Evolutionary conservation across 1,284 basidiomycete genomes (phyloP).

Genomic region (Xanthoconium separans): DNA sequence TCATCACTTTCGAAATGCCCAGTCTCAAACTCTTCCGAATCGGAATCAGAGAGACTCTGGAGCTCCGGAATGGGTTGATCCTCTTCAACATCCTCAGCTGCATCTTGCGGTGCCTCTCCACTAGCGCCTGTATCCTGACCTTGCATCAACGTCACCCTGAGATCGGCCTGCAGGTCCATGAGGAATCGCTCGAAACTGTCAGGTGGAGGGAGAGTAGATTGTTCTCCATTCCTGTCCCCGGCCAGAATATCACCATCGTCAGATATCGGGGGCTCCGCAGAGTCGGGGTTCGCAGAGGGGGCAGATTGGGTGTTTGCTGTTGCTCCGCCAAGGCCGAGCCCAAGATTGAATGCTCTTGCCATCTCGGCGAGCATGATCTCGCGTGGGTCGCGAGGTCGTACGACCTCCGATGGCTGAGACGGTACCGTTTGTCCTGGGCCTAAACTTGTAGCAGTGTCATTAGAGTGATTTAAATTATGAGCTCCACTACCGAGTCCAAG

Average conservation of each 20-base stretch:
- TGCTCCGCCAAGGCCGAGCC: constrained; percentile 50
- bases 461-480: constrained; percentile 18
- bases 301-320: constrained; percentile 10
- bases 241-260: constrained; percentile 3
- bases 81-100: constrained; percentile 20
- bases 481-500: constrained; percentile 45
- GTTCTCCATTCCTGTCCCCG: constrained; percentile 17
- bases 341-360: constrained; percentile 72
- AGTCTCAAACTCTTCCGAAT: constrained; percentile 25
- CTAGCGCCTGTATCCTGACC: constrained; percentile 18
- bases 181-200: constrained; percentile 77
- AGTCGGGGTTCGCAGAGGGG: constrained; percentile 6
- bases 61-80: constrained; percentile 28
- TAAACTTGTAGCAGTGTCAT: constrained; percentile 5
- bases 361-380: constrained; percentile 71
- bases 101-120: constrained; percentile 17
- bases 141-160: constrained; percentile 54
- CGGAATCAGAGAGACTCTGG: constrained; percentile 28
- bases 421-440: constrained; percentile 11
- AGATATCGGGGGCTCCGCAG: constrained; percentile 7
- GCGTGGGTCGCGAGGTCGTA: constrained; percentile 45
- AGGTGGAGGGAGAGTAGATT: constrained; percentile 47
- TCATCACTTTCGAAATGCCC: constrained; percentile 16
- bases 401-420: constrained; percentile 23
- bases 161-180: constrained; percentile 67